Conservation (phyloP, 2,329 filamentous ascomycete species). For the Aspergillus sclerotialis region DNA sequence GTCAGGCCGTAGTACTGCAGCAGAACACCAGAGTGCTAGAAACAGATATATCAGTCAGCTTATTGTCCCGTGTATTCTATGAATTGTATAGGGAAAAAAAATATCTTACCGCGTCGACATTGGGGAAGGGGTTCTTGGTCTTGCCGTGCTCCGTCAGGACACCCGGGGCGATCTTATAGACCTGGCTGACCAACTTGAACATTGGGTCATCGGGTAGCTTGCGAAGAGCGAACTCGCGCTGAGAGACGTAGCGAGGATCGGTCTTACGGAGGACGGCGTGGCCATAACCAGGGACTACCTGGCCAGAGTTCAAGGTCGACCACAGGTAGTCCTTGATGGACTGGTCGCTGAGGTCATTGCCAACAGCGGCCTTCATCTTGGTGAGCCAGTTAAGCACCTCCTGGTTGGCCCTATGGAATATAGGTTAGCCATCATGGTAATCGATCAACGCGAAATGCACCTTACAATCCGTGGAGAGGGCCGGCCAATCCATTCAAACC, state of each 20-base stretch:
- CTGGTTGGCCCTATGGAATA: conserved; percentile 70
- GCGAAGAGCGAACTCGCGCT: conserved; percentile 92
- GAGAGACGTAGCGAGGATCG: conserved; percentile 95
- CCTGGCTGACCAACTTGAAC: conserved; percentile 99
- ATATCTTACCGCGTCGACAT: conserved; percentile 70
- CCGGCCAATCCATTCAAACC: conserved; percentile 97
- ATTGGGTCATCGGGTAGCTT: conserved; percentile 95
- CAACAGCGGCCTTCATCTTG: conserved; percentile 95
- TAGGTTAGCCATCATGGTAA: not conserved
- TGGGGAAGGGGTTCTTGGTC: conserved; percentile 99
- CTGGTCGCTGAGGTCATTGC: conserved; percentile 91
- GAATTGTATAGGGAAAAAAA: too few species aligned
- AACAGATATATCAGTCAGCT: conserved; percentile 12
- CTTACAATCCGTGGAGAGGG: conserved; percentile 84
- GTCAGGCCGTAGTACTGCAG: conserved; percentile 99
- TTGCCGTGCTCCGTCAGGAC: conserved; percentile 99
- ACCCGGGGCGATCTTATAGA: conserved; percentile 98
- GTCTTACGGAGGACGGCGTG: conserved; percentile 99
- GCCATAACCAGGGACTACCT: conserved; percentile 95
- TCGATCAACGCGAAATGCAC: conserved; percentile 2
- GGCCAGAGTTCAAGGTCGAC: conserved; percentile 90
- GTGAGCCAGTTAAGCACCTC: conserved; percentile 98
- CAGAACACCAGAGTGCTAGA: conserved; percentile 85
- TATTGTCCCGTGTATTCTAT: not conserved
- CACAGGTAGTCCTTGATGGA: conserved; percentile 98